phyloP scores from a whole-genome alignment of 345 rosid genomes.

The Sonneratia alba region DNA sequence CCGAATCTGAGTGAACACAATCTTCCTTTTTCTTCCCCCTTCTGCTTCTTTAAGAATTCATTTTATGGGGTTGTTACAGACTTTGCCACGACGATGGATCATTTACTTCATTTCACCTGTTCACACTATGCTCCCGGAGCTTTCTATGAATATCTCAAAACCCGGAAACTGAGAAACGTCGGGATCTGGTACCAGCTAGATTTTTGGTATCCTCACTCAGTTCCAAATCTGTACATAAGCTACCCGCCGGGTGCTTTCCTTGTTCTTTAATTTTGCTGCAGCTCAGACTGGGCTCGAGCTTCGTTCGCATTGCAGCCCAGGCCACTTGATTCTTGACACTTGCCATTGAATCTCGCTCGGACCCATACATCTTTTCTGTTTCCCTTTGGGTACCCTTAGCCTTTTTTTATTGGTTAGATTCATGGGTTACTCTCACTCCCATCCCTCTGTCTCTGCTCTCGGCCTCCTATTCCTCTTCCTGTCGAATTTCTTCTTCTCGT shows the following conservation, averaged over 20 bases:
- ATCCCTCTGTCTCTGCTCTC: not conserved
- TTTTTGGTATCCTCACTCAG: not conserved
- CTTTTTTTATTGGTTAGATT: conserved; percentile 4
- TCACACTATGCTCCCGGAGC: not conserved
- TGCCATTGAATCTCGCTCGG: not conserved
- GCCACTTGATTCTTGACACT: not conserved
- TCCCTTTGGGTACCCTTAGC: conserved; percentile 1
- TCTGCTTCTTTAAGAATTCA: too few relatives aligned
- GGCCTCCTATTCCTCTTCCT: not conserved
- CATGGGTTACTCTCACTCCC: conserved; percentile 27
- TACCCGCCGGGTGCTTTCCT: not conserved
- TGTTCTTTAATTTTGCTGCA: not conserved
- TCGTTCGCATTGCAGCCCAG: not conserved
- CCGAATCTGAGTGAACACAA: too few relatives aligned
- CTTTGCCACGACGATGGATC: too few relatives aligned
- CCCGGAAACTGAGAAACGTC: not conserved
- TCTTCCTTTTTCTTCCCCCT: too few relatives aligned
- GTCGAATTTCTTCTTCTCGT: not conserved
- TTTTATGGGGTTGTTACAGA: too few relatives aligned
- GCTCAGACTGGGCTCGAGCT: not conserved
- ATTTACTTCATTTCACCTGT: too few relatives aligned
- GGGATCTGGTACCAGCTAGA: conserved; percentile 6
- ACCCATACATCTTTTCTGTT: conserved; percentile 14
- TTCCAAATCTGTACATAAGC: not conserved
- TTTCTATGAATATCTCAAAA: not conserved